Base-by-base conservation (phyloP, 331 rosid species). In the Malus hybrid region DNA sequence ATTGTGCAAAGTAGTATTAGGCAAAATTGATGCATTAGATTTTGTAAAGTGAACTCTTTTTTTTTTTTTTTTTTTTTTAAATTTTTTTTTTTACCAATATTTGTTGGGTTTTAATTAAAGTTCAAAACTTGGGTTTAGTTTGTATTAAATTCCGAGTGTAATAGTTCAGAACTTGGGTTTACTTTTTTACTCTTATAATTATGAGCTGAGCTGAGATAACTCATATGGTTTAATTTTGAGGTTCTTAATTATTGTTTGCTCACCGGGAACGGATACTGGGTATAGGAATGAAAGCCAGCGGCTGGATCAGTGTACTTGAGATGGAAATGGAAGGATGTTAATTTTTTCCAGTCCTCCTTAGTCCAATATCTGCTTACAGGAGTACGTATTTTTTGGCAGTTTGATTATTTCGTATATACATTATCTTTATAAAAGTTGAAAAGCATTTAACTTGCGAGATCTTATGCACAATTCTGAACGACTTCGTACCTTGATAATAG, bases 261-360 rank as follows among this genome's bases (percentile, higher is more conserved):
- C 24, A 15, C 75, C 92, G 97, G 91, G 97, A 90, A 77, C 90
- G 89, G 70, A 80, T 90, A 82, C 84, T 92, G 90, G 86, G 78
- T 84, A 85, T 77, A 85, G 97, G 68, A 97, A 86, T 70, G 99
- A 92, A 84, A 92, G 97, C 81, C 93, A 85, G 86, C 90, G 96
- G 29, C 29, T 28, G 29, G 29, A 28, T 28, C 29, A 28, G 29
- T 8, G 19, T 56, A 56, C 62, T 56, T n/a, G 20, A 56, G 3
- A 16, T 15, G 62, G 3, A 24, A n/a, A 56, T 2, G 5, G 7
- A 56, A 56, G 62, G 12, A 56, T n/a, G 26, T 2, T 24, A n/a
- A 19, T 56, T 10, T 19, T 19, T 56, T n/a, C 5, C 10, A 6
- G 19, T 56, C 12, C 12, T 6, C 24, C 28, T 7, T 7, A 52